These are phyloP conservation scores for Glycine soja DNA, from an alignment of 306 rosid species.

Conservation along the genomic window DNA sequence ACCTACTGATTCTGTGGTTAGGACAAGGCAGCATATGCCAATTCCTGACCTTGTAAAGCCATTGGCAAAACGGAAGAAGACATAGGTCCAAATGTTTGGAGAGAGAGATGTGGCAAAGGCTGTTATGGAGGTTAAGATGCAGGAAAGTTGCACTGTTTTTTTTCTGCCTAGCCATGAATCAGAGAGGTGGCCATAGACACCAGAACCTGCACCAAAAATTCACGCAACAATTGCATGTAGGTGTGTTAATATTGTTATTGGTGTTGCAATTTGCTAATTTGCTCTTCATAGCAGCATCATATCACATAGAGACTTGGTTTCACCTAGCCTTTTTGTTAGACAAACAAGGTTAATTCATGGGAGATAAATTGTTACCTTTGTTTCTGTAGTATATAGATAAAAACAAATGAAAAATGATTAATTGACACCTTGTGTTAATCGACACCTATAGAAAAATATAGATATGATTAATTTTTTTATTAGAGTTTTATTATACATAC, in stretches of 20 bases:
- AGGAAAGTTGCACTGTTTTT: constrained; percentile 39
- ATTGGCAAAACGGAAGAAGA: constrained; percentile 43
- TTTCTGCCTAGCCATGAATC: constrained; percentile 50
- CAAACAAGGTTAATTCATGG: no score
- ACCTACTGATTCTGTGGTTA: constrained; percentile 46
- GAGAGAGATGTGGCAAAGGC: constrained; percentile 41
- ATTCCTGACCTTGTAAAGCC: constrained; percentile 49
- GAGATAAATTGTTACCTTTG: no score
- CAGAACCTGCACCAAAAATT: constrained; percentile 43
- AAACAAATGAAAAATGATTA: no score
- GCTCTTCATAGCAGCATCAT: no score
- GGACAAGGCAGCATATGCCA: constrained; percentile 47
- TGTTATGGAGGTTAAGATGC: constrained; percentile 49
- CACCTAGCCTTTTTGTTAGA: no score
- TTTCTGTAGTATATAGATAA: no score
- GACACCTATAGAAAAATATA: no score
- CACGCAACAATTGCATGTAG: no score
- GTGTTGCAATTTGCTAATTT: no score
- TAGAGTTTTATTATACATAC: background rate
- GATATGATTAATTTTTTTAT: background rate
- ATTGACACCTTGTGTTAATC: no score
- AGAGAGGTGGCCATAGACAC: constrained; percentile 43
- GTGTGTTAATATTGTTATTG: no score
- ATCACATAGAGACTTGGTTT: no score
- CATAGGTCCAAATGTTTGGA: constrained; percentile 41